Evolutionary conservation across 2,329 filamentous ascomycete genomes (phyloP).

Genomic region (Trichoderma harzianum): DNA sequence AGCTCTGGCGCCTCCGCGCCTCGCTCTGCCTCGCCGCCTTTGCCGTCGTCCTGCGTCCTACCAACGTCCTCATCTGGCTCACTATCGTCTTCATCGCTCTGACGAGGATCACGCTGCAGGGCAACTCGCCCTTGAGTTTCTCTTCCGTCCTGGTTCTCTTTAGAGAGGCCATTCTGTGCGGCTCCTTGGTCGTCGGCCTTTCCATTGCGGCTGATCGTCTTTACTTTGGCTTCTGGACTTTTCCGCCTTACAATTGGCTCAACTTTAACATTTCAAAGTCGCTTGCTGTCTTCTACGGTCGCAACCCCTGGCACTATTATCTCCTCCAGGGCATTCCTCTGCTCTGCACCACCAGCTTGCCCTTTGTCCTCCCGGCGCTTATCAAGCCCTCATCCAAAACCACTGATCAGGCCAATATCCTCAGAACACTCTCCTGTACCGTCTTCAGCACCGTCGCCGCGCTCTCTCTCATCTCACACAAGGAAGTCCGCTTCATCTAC

Average conservation of each 20-base stretch:
- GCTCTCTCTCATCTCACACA: constrained; percentile 83
- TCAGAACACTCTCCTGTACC: constrained; percentile 50
- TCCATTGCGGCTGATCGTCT: constrained; percentile 68
- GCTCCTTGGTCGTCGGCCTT: constrained; percentile 56
- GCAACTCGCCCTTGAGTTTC: constrained; percentile 40
- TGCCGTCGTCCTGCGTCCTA: constrained; percentile 83
- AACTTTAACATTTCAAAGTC: constrained; percentile 88
- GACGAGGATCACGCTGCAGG: constrained; percentile 35
- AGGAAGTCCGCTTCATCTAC: constrained; percentile 96
- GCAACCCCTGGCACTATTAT: constrained; percentile 90
- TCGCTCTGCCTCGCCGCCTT: constrained; percentile 74
- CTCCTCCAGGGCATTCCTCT: constrained; percentile 84
- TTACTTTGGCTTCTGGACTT: constrained; percentile 83
- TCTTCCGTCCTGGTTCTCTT: constrained; percentile 51
- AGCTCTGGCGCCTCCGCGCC: constrained; percentile 38
- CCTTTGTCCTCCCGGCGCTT: constrained; percentile 67
- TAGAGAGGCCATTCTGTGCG: constrained; percentile 63
- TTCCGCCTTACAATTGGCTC: constrained; percentile 83
- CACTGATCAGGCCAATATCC: constrained; percentile 32
- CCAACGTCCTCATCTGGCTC: constrained; percentile 83
- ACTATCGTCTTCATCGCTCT: constrained; percentile 53
- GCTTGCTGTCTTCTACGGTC: constrained; percentile 88
- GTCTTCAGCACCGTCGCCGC: constrained; percentile 57
- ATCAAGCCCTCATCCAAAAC: constrained; percentile 45
- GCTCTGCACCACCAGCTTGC: constrained; percentile 77